These are phyloP conservation scores for Phaeophleospora eucalypticola DNA, from an alignment of 2,329 filamentous ascomycete genomes.

Conservation along the genomic window DNA sequence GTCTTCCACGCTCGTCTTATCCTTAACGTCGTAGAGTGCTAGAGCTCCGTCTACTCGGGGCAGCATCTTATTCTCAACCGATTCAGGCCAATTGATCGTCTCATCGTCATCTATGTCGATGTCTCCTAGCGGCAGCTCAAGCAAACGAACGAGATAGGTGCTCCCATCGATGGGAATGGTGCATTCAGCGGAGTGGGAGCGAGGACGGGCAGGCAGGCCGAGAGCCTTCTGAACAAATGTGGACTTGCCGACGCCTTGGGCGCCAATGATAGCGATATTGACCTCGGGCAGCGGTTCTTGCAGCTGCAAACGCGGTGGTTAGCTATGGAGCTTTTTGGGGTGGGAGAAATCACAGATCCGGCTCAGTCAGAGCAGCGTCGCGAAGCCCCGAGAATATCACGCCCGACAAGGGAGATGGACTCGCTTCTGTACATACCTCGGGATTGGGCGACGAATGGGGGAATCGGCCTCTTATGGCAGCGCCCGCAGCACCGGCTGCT, in stretches of 20 bases:
- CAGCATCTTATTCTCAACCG: slow-evolving; percentile 60
- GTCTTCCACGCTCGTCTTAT: slow-evolving; percentile 67
- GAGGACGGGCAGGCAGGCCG: slow-evolving; percentile 46
- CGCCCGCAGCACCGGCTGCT: slow-evolving; percentile 29
- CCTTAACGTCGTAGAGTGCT: slow-evolving; percentile 82
- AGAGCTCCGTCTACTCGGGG: slow-evolving; percentile 78
- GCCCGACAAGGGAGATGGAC: not conserved
- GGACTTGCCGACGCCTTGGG: slow-evolving; percentile 53
- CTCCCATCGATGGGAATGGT: slow-evolving; percentile 55
- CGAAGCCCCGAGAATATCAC: not conserved
- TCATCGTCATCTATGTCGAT: slow-evolving; percentile 48
- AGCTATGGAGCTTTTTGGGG: not conserved
- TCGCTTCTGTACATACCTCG: slow-evolving; percentile 22
- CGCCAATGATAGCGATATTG: slow-evolving; percentile 56
- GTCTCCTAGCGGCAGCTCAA: slow-evolving; percentile 53
- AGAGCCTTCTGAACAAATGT: slow-evolving; percentile 57
- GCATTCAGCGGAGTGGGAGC: slow-evolving; percentile 42
- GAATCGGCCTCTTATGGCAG: slow-evolving; percentile 21
- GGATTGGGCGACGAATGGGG: slow-evolving; percentile 25
- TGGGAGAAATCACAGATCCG: not conserved
- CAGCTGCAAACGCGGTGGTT: slow-evolving; percentile 10
- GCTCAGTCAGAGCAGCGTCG: not conserved
- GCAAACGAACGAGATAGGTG: slow-evolving; percentile 53
- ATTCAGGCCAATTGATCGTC: slow-evolving; percentile 55
- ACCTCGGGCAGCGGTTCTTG: slow-evolving; percentile 47